phyloP scores from a whole-genome alignment of 176 grass and related monocot genomes.

The Zea luxurians region DNA sequence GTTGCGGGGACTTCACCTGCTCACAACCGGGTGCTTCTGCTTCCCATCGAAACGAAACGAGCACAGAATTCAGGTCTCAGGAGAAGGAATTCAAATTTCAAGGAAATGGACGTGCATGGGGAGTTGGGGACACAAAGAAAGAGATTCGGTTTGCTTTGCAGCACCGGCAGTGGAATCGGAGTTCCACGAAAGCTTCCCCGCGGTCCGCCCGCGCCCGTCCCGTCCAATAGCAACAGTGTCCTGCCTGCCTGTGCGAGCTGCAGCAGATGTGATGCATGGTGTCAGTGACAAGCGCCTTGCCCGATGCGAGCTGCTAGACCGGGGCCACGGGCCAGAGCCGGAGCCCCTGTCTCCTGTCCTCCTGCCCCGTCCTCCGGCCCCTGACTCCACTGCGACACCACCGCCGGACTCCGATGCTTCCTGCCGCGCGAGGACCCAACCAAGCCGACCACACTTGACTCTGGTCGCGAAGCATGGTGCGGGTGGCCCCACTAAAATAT shows the following conservation, averaged over 20 bases:
- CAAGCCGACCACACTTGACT: background rate
- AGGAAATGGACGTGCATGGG: too few species aligned
- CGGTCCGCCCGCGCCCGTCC: background rate
- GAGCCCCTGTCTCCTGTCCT: too few species aligned
- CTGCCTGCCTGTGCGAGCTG: background rate
- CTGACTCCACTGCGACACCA: background rate
- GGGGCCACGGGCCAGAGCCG: too few species aligned
- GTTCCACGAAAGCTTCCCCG: too few species aligned
- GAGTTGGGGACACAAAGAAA: too few species aligned
- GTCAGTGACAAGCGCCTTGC: background rate
- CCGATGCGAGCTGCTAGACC: background rate
- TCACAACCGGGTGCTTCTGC: too few species aligned
- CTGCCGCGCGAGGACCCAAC: conserved; percentile 36
- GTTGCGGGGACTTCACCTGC: too few species aligned
- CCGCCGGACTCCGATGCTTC: conserved; percentile 41
- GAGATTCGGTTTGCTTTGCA: too few species aligned
- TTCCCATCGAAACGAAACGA: too few species aligned
- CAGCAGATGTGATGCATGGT: conserved; percentile 1
- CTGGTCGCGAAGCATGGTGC: conserved; percentile 33
- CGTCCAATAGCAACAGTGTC: background rate
- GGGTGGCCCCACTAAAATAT: background rate
- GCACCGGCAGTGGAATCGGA: too few species aligned
- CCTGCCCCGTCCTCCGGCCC: background rate
- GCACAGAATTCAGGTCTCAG: too few species aligned
- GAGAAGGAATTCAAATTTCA: too few species aligned